Evolutionary conservation across 2,329 filamentous ascomycete species (phyloP).

Genomic region (Rutstroemia sp.): DNA sequence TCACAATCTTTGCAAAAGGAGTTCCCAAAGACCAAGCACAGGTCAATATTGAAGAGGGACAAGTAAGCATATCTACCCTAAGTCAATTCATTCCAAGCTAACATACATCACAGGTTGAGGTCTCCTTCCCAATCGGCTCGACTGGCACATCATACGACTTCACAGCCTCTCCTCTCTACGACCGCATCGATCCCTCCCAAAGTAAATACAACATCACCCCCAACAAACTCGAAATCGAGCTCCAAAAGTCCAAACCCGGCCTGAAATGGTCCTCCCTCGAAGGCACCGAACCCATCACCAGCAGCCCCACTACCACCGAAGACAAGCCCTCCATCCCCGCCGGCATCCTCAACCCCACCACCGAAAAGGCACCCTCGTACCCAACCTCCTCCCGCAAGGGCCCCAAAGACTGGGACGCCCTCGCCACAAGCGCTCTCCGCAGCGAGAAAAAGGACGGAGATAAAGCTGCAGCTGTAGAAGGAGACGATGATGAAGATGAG

Average conservation of each 20-base stretch:
- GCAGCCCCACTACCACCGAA: neutral
- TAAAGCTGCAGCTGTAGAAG: constrained; percentile 11
- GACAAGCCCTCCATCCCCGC: constrained; percentile 5
- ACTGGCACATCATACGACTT: constrained; percentile 48
- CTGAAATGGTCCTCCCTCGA: constrained; percentile 25
- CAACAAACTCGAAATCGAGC: constrained; percentile 71
- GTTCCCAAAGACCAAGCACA: constrained; percentile 48
- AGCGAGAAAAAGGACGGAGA: constrained; percentile 21
- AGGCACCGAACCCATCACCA: constrained; percentile 18
- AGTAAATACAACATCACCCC: constrained; percentile 61
- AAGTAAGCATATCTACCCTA: constrained; percentile 11
- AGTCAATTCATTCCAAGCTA: constrained; percentile 9
- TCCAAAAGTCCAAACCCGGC: constrained; percentile 59
- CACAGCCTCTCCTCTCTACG: constrained; percentile 59
- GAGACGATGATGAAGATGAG: constrained; percentile 46
- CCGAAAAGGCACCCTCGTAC: constrained; percentile 52
- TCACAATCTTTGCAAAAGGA: constrained; percentile 60
- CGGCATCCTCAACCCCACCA: constrained; percentile 14
- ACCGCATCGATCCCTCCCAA: constrained; percentile 50
- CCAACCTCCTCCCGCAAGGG: constrained; percentile 80
- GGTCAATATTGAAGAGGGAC: constrained; percentile 34
- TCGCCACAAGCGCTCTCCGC: constrained; percentile 36
- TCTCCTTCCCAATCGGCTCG: constrained; percentile 50
- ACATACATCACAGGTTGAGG: constrained; percentile 36
- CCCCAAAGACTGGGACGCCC: constrained; percentile 86